Conservation (phyloP, 208 protist genomes). For the Trypanosoma platydactyli region DNA sequence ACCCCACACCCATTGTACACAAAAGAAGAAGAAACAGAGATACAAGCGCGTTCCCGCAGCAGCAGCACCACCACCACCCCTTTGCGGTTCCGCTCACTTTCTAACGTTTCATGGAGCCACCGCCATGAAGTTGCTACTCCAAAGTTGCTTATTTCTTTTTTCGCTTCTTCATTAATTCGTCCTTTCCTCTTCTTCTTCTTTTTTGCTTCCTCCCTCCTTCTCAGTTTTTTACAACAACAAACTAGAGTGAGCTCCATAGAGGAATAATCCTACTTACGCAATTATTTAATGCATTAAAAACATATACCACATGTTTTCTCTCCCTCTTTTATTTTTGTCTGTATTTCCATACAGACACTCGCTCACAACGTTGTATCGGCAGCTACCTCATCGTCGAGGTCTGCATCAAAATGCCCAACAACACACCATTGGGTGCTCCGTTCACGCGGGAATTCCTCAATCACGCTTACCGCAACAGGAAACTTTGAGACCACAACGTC, state of each 20-base stretch:
- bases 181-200: too few relatives aligned
- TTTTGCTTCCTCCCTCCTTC: slow-evolving; percentile 9
- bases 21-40: slow-evolving; percentile 8
- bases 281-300: neutral
- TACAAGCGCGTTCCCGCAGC: too few relatives aligned
- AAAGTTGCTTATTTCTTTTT: too few relatives aligned
- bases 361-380: slow-evolving; percentile 70
- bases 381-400: slow-evolving; percentile 86
- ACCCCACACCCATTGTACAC: slow-evolving; percentile 11
- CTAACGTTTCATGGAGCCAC: too few relatives aligned
- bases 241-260: neutral
- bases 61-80: too few relatives aligned
- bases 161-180: too few relatives aligned
- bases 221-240: slow-evolving; percentile 1
- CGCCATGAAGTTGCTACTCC: too few relatives aligned
- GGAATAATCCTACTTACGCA: neutral
- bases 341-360: neutral
- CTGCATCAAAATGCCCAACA: slow-evolving; percentile 79
- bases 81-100: too few relatives aligned
- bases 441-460: slow-evolving; percentile 54
- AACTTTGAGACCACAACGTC: slow-evolving; percentile 56
- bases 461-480: slow-evolving; percentile 28
- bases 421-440: slow-evolving; percentile 63
- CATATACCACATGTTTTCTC: neutral
- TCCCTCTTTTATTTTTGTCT: neutral